These are phyloP conservation scores for Davidsoniella neocaledoniae DNA, from an alignment of 2,329 filamentous ascomycete species.

Conservation along the genomic window DNA sequence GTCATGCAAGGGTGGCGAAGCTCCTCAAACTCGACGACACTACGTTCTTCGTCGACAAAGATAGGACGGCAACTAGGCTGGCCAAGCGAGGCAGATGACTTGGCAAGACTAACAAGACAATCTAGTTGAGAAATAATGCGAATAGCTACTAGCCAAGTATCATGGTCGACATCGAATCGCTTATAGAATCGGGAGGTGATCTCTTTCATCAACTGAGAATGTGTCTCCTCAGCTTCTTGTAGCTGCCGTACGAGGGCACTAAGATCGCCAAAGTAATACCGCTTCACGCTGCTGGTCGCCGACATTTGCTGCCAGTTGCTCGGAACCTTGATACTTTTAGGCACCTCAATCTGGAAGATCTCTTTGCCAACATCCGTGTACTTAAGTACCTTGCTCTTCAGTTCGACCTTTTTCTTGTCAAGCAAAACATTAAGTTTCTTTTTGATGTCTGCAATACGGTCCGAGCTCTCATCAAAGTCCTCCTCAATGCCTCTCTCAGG, in stretches of 20 bases:
- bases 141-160: conserved; percentile 74
- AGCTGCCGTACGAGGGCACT: conserved; percentile 68
- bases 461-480: conserved; percentile 75
- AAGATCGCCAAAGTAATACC: conserved; percentile 82
- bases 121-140: conserved; percentile 84
- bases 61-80: conserved; percentile 73
- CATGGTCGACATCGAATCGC: conserved; percentile 77
- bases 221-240: conserved; percentile 87
- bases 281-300: conserved; percentile 72
- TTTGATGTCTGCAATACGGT: conserved; percentile 60
- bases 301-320: conserved; percentile 93
- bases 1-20: conserved; percentile 91
- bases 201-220: conserved; percentile 78
- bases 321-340: conserved; percentile 71
- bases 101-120: conserved; percentile 84
- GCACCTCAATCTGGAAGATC: conserved; percentile 87
- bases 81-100: conserved; percentile 68
- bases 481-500: conserved; percentile 77
- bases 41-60: conserved; percentile 76
- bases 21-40: conserved; percentile 79
- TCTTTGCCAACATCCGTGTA: conserved; percentile 87
- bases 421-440: conserved; percentile 54
- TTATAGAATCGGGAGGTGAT: conserved; percentile 69
- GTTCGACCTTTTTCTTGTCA: conserved; percentile 50
- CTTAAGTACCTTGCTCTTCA: conserved; percentile 57